Conservation (phyloP, 176 grass and related monocot species). For the Neostapfia colusana region DNA sequence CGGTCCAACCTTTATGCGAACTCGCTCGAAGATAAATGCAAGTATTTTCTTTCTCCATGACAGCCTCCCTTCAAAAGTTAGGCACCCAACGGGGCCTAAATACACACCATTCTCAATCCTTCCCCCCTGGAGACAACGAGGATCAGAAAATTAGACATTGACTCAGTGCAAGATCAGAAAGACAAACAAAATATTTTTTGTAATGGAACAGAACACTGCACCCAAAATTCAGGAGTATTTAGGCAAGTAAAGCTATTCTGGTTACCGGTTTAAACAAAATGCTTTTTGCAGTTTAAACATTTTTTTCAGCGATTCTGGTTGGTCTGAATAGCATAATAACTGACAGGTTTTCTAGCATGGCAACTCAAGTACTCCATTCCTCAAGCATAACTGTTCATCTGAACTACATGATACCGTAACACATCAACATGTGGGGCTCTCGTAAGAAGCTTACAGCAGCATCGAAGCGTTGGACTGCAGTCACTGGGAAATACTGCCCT, state of each 20-base stretch:
- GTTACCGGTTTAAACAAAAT: background rate
- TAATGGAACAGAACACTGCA: background rate
- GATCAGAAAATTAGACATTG: constrained; percentile 2
- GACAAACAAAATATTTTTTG: background rate
- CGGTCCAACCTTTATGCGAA: constrained; percentile 71
- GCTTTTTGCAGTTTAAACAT: constrained; percentile 4
- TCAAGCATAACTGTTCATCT: background rate
- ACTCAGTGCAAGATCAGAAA: background rate
- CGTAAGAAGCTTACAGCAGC: constrained; percentile 60
- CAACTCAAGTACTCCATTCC: background rate
- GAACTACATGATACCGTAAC: background rate
- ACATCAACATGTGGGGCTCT: background rate
- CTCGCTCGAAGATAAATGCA: constrained; percentile 76
- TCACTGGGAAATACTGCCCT: constrained; percentile 86
- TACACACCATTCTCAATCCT: constrained; percentile 90
- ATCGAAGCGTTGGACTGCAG: constrained; percentile 88
- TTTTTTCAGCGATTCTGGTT: background rate
- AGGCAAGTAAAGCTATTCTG: background rate
- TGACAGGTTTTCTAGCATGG: background rate
- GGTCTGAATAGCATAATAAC: background rate
- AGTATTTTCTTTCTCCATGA: constrained; percentile 93
- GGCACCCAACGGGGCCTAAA: constrained; percentile 58
- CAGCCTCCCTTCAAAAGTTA: constrained; percentile 78
- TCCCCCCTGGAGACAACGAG: constrained; percentile 55
- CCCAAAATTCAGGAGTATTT: background rate